These are phyloP conservation scores for Porcisia hertigi DNA, from an alignment of 208 protist genomes.

Conservation along the genomic window DNA sequence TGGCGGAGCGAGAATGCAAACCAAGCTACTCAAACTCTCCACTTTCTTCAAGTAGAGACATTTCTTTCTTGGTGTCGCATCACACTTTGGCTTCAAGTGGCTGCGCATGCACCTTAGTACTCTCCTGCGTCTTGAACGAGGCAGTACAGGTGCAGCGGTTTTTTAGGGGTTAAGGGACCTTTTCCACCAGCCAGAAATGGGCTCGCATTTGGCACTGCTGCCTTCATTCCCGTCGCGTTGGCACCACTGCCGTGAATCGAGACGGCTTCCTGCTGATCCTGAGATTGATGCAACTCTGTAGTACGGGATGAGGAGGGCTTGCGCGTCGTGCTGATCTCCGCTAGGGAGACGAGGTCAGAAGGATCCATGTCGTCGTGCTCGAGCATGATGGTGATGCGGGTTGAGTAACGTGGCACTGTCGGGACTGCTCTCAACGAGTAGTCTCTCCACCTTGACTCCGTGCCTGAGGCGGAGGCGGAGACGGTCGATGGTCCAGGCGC, in stretches of 20 bases:
- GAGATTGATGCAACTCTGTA: neutral
- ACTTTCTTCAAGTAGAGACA: neutral
- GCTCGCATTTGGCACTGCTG: neutral
- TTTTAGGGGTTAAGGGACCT: neutral
- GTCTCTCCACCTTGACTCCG: constrained; percentile 2
- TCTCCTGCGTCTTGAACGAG: constrained; percentile 76
- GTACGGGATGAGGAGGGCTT: constrained; percentile 4
- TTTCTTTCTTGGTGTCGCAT: neutral
- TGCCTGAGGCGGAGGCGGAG: neutral
- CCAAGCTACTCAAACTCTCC: neutral
- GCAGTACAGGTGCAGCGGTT: constrained; percentile 57
- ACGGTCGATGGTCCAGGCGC: constrained; percentile 16
- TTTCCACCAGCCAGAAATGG: neutral
- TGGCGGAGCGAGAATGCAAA: neutral
- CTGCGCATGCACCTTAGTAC: constrained; percentile 27
- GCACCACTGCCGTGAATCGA: constrained; percentile 21
- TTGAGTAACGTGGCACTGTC: constrained; percentile 74
- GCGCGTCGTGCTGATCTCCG: constrained; percentile 47
- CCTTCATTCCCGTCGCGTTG: neutral
- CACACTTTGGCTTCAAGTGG: neutral
- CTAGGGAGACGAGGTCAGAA: constrained; percentile 65
- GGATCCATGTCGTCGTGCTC: constrained; percentile 78
- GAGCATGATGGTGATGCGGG: constrained; percentile 75
- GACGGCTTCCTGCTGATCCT: constrained; percentile 11
- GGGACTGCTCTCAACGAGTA: constrained; percentile 40